Conservation (phyloP, 2,329 filamentous ascomycete genomes). For the Arachnomyces sp. region DNA sequence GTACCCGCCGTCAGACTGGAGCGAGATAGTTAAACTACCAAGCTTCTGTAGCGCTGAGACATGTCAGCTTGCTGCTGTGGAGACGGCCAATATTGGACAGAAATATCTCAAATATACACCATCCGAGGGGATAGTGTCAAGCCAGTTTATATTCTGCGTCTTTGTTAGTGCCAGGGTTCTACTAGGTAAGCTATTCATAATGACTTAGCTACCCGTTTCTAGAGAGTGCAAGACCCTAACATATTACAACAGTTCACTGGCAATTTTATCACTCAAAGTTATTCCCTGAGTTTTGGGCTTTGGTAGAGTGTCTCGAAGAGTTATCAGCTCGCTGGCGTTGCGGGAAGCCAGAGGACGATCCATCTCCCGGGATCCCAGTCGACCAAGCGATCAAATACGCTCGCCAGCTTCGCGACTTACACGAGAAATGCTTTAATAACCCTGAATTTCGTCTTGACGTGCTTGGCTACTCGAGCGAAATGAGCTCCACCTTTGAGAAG, state of each 20-base stretch:
- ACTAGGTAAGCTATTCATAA: constrained; percentile 14
- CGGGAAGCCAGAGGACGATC: background rate
- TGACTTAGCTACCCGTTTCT: background rate
- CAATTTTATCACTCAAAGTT: constrained; percentile 14
- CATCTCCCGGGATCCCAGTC: constrained; percentile 1
- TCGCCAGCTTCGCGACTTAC: constrained; percentile 8
- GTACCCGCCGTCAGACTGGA: constrained; percentile 30
- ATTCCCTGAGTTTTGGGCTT: constrained; percentile 16
- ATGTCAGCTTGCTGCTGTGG: constrained; percentile 38
- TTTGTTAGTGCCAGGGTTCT: constrained; percentile 39
- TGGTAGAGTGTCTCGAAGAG: constrained; percentile 16
- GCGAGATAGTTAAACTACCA: constrained; percentile 30
- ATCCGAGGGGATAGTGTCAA: constrained; percentile 10
- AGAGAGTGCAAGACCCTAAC: no score
- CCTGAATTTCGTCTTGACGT: constrained; percentile 4
- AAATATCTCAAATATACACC: constrained; percentile 38
- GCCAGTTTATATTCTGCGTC: constrained; percentile 40
- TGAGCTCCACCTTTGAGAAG: background rate
- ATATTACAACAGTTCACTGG: constrained; percentile 17
- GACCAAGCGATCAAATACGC: constrained; percentile 14
- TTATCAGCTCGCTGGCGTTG: constrained; percentile 17
- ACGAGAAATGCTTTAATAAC: constrained; percentile 8
- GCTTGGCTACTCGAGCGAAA: constrained; percentile 10
- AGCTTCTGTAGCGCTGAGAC: constrained; percentile 42
- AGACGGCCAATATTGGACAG: constrained; percentile 39